Base-by-base conservation (phyloP, 805 yeast species). In the Brettanomyces custersianus region DNA sequence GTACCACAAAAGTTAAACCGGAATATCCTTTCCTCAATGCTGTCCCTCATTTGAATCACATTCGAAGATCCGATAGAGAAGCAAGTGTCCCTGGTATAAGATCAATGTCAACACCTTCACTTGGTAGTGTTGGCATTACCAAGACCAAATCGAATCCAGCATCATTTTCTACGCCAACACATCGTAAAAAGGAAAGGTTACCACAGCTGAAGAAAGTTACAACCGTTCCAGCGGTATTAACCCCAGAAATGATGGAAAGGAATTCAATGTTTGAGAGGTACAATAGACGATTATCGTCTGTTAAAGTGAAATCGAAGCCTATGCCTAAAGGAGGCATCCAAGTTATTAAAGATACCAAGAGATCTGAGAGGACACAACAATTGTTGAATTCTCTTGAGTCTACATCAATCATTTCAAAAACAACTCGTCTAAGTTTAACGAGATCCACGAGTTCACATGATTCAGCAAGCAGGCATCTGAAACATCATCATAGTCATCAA, bases 221-320 rank as follows among this genome's bases (percentile, higher is more conserved):
- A 11, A 32, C 34, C 12, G 19, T 21, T n/a, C 34, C 34, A 13
- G 28, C 34, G 10, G 26, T 28, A 11, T 10, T 34, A 17, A 20
- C 32, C n/a, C 27, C 37, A 4, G 37, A n/a, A 5, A 10, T 10
- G 17, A 28, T 29, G 16, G 43, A 46, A 15, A 44, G 38, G 22
- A 31, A 38, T 18, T 45, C 55, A n/a, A 43, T 56, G 13, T 47
- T 56, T 32, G 60, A 54, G 15, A 54, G 52, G 30, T 56, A 56
- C 36, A 46, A 55, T 19, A 35, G 58, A 20, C 43, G 59, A 26
- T 42, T 55, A 44, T 44, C 52, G n/a, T 44, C 52, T n/a, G 48
- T 47, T 9, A 45, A 46, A 36, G 23, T 34, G n/a, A n/a, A n/a
- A n/a, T n/a, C n/a, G n/a, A n/a, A n/a, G n/a, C n/a, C n/a, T n/a